These are phyloP conservation scores for Boletus vinaceobasis DNA, from an alignment of 768 basidiomycete genomes.

Conservation along the genomic window DNA sequence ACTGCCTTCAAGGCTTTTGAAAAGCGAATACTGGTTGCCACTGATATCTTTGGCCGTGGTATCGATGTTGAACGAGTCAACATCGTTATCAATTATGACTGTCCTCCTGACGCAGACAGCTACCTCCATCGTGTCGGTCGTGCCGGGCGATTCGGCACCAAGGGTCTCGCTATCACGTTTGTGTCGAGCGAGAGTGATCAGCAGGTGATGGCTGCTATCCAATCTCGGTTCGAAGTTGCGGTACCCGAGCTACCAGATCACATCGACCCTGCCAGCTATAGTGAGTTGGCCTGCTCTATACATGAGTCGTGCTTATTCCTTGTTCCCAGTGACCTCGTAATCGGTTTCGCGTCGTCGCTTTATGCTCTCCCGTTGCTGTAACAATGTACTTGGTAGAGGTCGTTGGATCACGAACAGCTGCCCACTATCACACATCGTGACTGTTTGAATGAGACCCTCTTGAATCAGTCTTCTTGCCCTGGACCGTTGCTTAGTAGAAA, in stretches of 20 bases:
- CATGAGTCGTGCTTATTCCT: not conserved
- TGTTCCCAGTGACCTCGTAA: constrained; percentile 43
- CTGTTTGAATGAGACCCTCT: constrained; percentile 3
- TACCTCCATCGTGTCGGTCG: constrained; percentile 99
- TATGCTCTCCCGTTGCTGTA: constrained; percentile 16
- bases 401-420: constrained; percentile 1
- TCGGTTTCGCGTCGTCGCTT: constrained; percentile 17
- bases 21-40: constrained; percentile 97
- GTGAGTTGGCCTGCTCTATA: constrained; percentile 45
- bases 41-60: constrained; percentile 98
- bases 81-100: constrained; percentile 99
- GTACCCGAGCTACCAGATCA: constrained; percentile 93
- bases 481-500: too few species aligned
- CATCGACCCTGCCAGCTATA: constrained; percentile 94
- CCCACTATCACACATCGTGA: constrained; percentile 2
- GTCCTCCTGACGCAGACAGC: constrained; percentile 94
- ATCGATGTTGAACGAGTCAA: constrained; percentile 99
- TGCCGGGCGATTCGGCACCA: constrained; percentile 98
- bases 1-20: constrained; percentile 99
- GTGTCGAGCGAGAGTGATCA: constrained; percentile 90
- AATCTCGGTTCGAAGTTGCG: constrained; percentile 95
- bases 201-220: constrained; percentile 92
- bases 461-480: too few species aligned
- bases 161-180: constrained; percentile 97
- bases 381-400: constrained; percentile 21